Evolutionary conservation across 495 filamentous ascomycete genomes (phyloP).

Genomic region (Schizothecium vesticola): DNA sequence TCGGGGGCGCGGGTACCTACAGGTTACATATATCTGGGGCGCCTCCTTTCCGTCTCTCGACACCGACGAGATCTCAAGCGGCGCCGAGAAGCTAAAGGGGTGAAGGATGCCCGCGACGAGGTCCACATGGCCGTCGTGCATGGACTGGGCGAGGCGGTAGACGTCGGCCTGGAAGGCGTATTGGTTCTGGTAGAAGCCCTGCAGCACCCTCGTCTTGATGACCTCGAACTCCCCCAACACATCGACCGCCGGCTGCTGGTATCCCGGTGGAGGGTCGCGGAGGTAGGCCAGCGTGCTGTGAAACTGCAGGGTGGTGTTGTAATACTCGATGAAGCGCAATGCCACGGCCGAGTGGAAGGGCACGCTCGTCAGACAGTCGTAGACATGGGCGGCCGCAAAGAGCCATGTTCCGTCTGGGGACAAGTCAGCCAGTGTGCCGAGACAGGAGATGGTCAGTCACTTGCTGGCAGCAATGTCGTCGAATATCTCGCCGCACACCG

Average conservation of each 20-base stretch:
- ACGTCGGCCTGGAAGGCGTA: not conserved
- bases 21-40: not conserved
- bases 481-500: not conserved
- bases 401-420: not conserved
- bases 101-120: not conserved
- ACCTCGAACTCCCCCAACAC: not conserved
- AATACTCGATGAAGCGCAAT: not conserved
- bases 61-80: not conserved
- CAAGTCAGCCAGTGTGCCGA: not conserved
- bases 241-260: not conserved
- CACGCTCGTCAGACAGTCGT: not conserved
- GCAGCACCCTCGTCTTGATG: not conserved
- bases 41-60: not conserved
- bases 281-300: not conserved
- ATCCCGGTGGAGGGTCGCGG: not conserved
- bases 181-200: not conserved
- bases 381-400: not conserved
- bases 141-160: not conserved
- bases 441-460: not conserved
- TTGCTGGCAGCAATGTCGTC: not conserved
- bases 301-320: not conserved
- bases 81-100: not conserved
- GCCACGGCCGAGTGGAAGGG: not conserved
- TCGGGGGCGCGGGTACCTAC: not conserved
- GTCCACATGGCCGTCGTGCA: not conserved